phyloP scores from a whole-genome alignment of 2,329 filamentous ascomycete genomes.

The Westerdykella aurantiaca region DNA sequence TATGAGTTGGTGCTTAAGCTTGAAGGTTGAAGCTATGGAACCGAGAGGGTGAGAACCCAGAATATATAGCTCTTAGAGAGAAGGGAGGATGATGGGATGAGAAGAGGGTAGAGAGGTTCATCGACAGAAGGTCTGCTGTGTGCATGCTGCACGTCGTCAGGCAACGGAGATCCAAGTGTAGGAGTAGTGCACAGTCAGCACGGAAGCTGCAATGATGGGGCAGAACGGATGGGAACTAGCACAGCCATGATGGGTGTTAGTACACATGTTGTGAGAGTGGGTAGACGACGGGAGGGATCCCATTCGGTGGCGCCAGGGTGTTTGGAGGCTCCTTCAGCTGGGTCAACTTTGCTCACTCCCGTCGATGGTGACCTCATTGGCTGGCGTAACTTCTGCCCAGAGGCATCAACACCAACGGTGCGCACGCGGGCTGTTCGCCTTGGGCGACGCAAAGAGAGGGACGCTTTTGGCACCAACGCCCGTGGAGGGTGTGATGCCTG shows the following conservation, averaged over 20 bases:
- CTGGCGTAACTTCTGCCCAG: no score
- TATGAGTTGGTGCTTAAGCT: constrained; percentile 11
- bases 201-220: constrained; percentile 24
- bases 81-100: constrained; percentile 11
- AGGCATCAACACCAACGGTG: background rate
- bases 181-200: constrained; percentile 34
- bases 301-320: constrained; percentile 25
- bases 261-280: constrained; percentile 21
- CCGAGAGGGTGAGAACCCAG: constrained; percentile 17
- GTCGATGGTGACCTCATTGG: constrained; percentile 17
- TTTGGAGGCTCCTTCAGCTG: constrained; percentile 31
- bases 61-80: constrained; percentile 29
- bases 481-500: constrained; percentile 4
- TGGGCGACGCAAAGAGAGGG: background rate
- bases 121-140: constrained; percentile 19
- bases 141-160: constrained; percentile 30
- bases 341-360: background rate
- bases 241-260: constrained; percentile 33
- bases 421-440: constrained; percentile 8
- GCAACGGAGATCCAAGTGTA: constrained; percentile 30
- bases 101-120: constrained; percentile 17
- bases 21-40: constrained; percentile 11
- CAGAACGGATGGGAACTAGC: constrained; percentile 23
- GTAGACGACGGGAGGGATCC: constrained; percentile 17
- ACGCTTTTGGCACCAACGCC: background rate